Evolutionary conservation across 352 stramenopile genomes (phyloP).

Genomic region (Phytopythium ostracodes): DNA sequence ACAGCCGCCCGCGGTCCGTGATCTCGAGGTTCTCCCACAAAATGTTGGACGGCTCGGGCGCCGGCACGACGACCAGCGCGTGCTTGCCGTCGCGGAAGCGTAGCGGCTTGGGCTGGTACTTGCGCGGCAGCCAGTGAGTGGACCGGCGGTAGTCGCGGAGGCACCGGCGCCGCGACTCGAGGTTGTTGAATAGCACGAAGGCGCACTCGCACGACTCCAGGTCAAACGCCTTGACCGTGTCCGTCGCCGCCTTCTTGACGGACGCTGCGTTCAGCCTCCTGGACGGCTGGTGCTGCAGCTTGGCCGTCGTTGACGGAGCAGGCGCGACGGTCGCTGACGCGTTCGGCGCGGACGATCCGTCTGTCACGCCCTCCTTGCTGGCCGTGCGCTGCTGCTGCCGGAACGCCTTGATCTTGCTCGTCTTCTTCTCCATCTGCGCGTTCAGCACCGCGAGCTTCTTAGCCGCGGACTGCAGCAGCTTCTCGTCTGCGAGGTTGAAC

Average conservation of each 20-base stretch:
- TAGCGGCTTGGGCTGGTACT: conserved; percentile 50
- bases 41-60: conserved; percentile 83
- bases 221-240: conserved; percentile 37
- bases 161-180: conserved; percentile 72
- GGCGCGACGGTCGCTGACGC: not conserved
- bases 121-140: conserved; percentile 28
- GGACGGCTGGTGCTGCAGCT: not conserved
- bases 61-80: conserved; percentile 40
- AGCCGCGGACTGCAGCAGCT: conserved; percentile 27
- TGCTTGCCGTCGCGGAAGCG: conserved; percentile 55
- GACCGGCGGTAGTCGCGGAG: conserved; percentile 74
- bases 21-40: conserved; percentile 86
- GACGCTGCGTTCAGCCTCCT: conserved; percentile 14
- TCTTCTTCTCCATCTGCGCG: conserved; percentile 44
- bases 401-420: conserved; percentile 58
- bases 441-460: conserved; percentile 29
- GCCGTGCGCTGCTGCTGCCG: conserved; percentile 25
- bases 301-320: not conserved
- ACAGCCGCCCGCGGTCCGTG: conserved; percentile 48
- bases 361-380: not conserved
- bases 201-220: conserved; percentile 67
- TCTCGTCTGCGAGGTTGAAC: conserved; percentile 32
- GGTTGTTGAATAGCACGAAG: conserved; percentile 87
- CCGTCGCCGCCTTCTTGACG: conserved; percentile 20
- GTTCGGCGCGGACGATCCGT: not conserved